These are phyloP conservation scores for Solanum hybrid DNA, from an alignment of 305 asterid genomes.

Conservation along the genomic window DNA sequence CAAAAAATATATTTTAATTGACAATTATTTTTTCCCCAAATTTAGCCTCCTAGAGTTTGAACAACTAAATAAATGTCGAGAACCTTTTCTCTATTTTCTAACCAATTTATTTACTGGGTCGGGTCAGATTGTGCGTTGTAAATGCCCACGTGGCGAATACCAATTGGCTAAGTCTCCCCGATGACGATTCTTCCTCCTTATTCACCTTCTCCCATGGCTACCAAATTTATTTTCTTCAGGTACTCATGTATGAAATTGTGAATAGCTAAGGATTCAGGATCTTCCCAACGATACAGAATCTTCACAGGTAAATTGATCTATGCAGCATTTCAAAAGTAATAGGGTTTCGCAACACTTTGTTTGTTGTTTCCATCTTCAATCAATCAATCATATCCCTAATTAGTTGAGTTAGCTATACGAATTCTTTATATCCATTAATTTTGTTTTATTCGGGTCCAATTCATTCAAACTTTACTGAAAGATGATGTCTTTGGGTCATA, in stretches of 20 bases:
- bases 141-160: neutral
- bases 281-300: neutral
- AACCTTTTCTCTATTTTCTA: neutral
- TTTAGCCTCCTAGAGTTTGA: neutral
- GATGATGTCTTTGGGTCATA: neutral
- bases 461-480: neutral
- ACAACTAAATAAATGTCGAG: neutral
- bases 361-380: neutral
- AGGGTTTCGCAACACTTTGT: neutral
- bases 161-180: constrained; percentile 1
- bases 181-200: constrained; percentile 6
- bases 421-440: neutral
- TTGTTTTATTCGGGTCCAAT: neutral
- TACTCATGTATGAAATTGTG: neutral
- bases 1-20: neutral
- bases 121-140: neutral
- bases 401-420: neutral
- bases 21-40: neutral
- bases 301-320: neutral
- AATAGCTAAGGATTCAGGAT: neutral
- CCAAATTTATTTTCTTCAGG: neutral
- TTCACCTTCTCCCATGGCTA: neutral
- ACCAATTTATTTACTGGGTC: neutral
- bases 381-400: neutral
- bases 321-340: neutral